Percentiles rank a stretch among this genome's conserved stretches.
Evolutionary conservation across 73 alveolate genomes (phyloP).

Genomic region (Blepharisma japonicum): DNA sequence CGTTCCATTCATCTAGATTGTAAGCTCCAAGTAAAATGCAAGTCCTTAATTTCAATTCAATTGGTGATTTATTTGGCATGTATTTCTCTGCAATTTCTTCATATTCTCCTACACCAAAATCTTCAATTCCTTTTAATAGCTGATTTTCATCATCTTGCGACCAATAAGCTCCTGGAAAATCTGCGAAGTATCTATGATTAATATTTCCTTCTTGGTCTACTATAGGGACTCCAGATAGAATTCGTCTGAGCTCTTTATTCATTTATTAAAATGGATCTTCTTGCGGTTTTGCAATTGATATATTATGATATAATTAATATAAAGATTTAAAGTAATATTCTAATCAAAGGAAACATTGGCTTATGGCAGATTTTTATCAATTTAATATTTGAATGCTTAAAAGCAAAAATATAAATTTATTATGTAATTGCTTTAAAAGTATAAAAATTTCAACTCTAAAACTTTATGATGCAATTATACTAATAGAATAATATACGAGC

Average conservation of each 20-base stretch:
- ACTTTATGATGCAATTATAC: no score
- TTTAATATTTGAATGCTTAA: no score
- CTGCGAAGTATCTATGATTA: slow-evolving; percentile 23
- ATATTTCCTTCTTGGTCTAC: slow-evolving; percentile 15
- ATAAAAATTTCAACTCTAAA: no score
- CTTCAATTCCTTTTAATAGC: slow-evolving; percentile 13
- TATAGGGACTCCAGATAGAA: neutral
- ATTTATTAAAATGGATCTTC: neutral
- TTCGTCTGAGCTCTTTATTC: neutral
- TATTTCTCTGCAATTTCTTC: neutral
- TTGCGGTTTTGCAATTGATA: no score
- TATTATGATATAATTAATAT: no score
- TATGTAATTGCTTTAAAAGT: no score
- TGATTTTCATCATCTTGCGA: slow-evolving; percentile 6
- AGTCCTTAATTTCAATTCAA: slow-evolving; percentile 11
- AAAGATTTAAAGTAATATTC: no score
- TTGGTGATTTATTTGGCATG: neutral
- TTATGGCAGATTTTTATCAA: no score
- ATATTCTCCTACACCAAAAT: slow-evolving; percentile 12
- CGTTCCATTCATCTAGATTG: neutral
- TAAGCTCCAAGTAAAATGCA: slow-evolving; percentile 18
- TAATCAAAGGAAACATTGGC: no score
- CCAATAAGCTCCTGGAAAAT: slow-evolving; percentile 29
- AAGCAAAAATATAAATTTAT: no score
- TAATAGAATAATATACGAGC: no score